Conservation (phyloP, 2,329 filamentous ascomycete species). For the Penicillium sp. region DNA sequence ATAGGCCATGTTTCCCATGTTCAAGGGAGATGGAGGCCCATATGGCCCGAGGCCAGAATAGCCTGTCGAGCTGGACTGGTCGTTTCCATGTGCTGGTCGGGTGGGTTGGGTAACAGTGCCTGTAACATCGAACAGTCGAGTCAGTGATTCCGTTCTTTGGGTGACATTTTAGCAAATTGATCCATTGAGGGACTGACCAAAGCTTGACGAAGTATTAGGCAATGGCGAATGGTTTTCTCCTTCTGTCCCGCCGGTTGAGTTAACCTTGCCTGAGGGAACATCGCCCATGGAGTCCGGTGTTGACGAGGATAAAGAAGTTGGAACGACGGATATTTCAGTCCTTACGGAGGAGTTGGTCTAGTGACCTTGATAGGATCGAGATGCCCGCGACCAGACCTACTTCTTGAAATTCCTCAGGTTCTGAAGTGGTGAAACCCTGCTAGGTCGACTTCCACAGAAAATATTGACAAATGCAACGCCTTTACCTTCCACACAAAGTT, state of each 20-base stretch:
- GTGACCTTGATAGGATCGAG: background rate
- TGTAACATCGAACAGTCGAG: conserved; percentile 3
- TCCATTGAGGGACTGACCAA: conserved; percentile 12
- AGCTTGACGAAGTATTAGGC: conserved; percentile 7
- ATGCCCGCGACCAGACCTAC: background rate
- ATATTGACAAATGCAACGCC: background rate
- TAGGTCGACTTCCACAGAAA: background rate
- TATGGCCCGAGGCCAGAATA: conserved; percentile 19
- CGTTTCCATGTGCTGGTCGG: conserved; percentile 19
- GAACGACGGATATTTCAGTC: background rate
- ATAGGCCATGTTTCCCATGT: conserved; percentile 31
- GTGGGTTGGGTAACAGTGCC: conserved; percentile 6
- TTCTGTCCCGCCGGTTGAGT: conserved; percentile 14
- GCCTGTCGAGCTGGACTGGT: conserved; percentile 16
- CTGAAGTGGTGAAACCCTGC: background rate
- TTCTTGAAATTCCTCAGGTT: background rate
- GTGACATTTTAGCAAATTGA: background rate
- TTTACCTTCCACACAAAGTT: background rate
- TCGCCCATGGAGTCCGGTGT: conserved; percentile 26
- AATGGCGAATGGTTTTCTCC: conserved; percentile 10
- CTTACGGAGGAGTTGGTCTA: background rate
- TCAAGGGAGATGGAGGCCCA: conserved; percentile 22
- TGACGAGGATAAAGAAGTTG: background rate
- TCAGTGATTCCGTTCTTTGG: conserved; percentile 3
- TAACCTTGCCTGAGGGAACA: conserved; percentile 23